A percentile compares a stretch with the other conserved stretches of the same genome.
Evolutionary conservation across 768 basidiomycete genomes (phyloP).

Genomic region (Tricholoma sp.): DNA sequence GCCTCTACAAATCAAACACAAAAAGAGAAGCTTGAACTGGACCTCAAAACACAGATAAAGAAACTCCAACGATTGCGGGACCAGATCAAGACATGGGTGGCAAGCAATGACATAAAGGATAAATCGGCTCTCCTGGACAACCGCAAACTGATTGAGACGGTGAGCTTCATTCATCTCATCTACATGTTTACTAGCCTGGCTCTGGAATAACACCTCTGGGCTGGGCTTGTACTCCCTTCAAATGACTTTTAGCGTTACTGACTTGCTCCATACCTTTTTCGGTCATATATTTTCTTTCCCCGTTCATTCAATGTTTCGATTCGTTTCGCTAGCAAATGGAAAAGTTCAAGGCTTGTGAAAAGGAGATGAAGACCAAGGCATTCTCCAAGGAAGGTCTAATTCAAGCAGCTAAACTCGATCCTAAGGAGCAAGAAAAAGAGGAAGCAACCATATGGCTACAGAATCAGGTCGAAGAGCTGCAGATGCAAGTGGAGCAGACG

Average conservation of each 20-base stretch:
- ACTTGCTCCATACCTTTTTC: conserved; percentile 17
- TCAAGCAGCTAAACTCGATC: conserved; percentile 90
- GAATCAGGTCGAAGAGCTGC: conserved; percentile 83
- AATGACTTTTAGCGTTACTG: conserved; percentile 15
- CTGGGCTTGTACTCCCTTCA: conserved; percentile 5
- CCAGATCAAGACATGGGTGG: conserved; percentile 99
- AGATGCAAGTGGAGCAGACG: conserved; percentile 87
- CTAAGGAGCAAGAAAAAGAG: conserved; percentile 94
- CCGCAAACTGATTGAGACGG: conserved; percentile 94
- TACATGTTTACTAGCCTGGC: conserved; percentile 6
- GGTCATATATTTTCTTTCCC: conserved; percentile 18
- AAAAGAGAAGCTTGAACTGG: conserved; percentile 49
- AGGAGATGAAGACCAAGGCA: conserved; percentile 99
- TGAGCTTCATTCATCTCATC: conserved; percentile 37
- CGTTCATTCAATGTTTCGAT: conserved; percentile 13
- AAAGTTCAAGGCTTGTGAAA: conserved; percentile 99
- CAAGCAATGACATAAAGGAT: conserved; percentile 98
- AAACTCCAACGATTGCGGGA: conserved; percentile 97
- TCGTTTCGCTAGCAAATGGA: conserved; percentile 89
- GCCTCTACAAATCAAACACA: conserved; percentile 82
- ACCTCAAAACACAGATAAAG: conserved; percentile 87
- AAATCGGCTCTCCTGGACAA: conserved; percentile 90
- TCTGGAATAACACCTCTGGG: conserved; percentile 14
- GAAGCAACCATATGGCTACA: conserved; percentile 88
- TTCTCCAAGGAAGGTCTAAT: conserved; percentile 98